Evolutionary conservation across 768 basidiomycete genomes (phyloP).

Genomic region (Boletus huronensis): DNA sequence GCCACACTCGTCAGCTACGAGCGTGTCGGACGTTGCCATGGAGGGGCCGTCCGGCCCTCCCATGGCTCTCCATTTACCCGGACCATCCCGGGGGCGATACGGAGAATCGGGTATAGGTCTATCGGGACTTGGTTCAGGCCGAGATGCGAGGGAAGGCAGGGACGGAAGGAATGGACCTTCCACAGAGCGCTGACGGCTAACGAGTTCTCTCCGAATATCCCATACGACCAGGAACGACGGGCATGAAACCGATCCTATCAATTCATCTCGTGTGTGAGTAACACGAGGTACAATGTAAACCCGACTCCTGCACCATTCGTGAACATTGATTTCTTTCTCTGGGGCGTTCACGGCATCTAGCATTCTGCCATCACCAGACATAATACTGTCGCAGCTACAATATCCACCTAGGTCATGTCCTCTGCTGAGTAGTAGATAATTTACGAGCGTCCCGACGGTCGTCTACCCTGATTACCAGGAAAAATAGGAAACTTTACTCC

Average conservation of each 20-base stretch:
- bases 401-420: constrained; percentile 11
- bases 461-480: constrained; percentile 7
- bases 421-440: constrained; percentile 22
- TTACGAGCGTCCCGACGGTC: constrained; percentile 8
- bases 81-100: constrained; percentile 33
- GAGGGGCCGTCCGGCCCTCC: constrained; percentile 28
- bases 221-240: not conserved
- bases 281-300: constrained; percentile 7
- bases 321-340: constrained; percentile 4
- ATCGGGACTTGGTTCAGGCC: constrained; percentile 26
- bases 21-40: constrained; percentile 28
- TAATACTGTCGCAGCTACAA: constrained; percentile 10
- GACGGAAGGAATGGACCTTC: constrained; percentile 30
- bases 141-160: constrained; percentile 35
- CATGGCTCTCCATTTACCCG: constrained; percentile 33
- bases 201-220: constrained; percentile 1
- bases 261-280: constrained; percentile 2
- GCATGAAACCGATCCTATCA: constrained; percentile 7
- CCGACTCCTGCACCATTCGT: constrained; percentile 5
- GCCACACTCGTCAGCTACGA: constrained; percentile 21
- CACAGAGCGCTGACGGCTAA: constrained; percentile 22
- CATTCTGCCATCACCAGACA: constrained; percentile 16
- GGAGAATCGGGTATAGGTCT: constrained; percentile 32
- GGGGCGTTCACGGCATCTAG: constrained; percentile 23
- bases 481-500: constrained; percentile 34